Conservation (phyloP, 495 filamentous ascomycete species). For the Terfezia boudieri region DNA sequence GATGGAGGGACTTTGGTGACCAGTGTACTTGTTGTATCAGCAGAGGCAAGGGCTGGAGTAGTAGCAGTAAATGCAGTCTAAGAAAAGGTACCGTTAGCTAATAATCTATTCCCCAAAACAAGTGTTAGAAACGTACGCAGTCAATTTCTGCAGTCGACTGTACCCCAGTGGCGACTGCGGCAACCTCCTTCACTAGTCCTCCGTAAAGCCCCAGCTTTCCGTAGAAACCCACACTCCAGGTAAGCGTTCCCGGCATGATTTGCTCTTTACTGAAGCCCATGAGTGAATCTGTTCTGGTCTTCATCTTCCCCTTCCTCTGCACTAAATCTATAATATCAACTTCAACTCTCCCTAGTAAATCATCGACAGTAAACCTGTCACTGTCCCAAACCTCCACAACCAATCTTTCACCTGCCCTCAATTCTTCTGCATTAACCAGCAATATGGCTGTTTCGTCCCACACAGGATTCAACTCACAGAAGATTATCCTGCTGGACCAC, state of each 20-base stretch:
- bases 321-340: slow-evolving; percentile 42
- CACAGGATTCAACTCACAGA: slow-evolving; percentile 36
- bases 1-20: slow-evolving; percentile 28
- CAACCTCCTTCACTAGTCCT: no score
- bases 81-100: neutral
- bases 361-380: slow-evolving; percentile 44
- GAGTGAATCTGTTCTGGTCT: slow-evolving; percentile 36
- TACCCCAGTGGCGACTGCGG: no score
- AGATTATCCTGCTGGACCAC: slow-evolving; percentile 38
- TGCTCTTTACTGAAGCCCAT: slow-evolving; percentile 36
- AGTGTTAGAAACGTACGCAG: no score
- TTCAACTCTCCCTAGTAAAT: slow-evolving; percentile 48
- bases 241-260: slow-evolving; percentile 42
- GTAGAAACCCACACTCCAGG: slow-evolving; percentile 51
- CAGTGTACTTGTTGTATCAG: slow-evolving; percentile 8
- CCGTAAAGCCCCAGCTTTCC: slow-evolving; percentile 34
- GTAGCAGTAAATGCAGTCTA: neutral
- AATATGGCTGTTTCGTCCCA: slow-evolving; percentile 48
- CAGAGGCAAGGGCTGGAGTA: neutral
- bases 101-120: no score
- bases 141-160: no score
- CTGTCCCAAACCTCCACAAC: slow-evolving; percentile 51
- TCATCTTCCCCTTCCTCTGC: slow-evolving; percentile 28
- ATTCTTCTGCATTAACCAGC: slow-evolving; percentile 41
- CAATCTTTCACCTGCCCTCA: slow-evolving; percentile 48